Evolutionary conservation across 2,329 filamentous ascomycete species (phyloP), one percentile per base, ranked within the genome.

Genomic region (Fusarium sp.): DNA sequence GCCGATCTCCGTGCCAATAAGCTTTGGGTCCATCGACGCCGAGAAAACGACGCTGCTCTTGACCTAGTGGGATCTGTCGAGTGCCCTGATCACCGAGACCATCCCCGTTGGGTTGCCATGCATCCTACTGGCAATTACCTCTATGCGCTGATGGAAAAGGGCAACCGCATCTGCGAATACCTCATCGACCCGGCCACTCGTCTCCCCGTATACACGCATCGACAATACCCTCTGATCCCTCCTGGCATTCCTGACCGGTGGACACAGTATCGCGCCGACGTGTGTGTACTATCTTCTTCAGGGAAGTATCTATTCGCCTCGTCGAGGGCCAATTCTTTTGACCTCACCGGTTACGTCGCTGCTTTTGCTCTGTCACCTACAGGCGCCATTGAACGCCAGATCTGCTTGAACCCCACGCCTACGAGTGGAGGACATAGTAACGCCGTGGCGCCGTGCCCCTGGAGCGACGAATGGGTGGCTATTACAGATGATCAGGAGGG

Each of bases 371-470:
- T 97, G 57, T 87, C 87, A 3, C 87, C 89, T 1, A 88, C 86
- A 42, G 94, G 94, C 2, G 89, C 89, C 72, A 92, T 97, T 66
- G 92, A 95, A 85, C 84, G 87, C 50, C 94, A 96, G 85, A 89
- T 97, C 58, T 94, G 91, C 79, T 86, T 97, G 58, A 94, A 94
- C 79, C 94, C 94, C 0, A 97, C 94, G 3, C 93, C 94, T 3
- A 97, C 94, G 3, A 95, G 93, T 79, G 94, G 94, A 54, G 94
- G 94, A 0, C 94, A 97, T 83, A 95, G 93, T 70, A 97, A 97
- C 79, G 94, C 94, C 0, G 93, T 97, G n/a, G 89, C 90, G 66
- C 94, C 94, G 1, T 94, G 93, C 80, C 92, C 93, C 69, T 97
- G 93, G 90, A 93, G 87, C 69, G 94, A 97, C 78, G 94, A 97